Evolutionary conservation across 495 filamentous ascomycete species (phyloP).

Genomic region (Aspergillus hancockii): DNA sequence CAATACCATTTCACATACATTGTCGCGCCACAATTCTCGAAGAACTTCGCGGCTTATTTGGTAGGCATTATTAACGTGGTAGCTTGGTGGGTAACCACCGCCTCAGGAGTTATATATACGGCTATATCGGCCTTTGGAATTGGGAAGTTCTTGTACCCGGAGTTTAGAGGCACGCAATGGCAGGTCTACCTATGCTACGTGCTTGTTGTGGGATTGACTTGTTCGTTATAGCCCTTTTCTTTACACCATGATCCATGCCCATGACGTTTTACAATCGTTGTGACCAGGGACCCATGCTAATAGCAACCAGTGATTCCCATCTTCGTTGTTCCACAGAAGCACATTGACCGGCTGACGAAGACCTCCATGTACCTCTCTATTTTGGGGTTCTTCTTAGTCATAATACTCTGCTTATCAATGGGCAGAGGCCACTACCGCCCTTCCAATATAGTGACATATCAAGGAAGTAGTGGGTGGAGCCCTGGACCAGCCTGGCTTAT

Average conservation of each 20-base stretch:
- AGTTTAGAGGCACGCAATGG: constrained; percentile 25
- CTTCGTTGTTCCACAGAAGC: constrained; percentile 14
- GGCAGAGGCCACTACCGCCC: constrained; percentile 21
- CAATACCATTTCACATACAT: constrained; percentile 37
- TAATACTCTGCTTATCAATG: constrained; percentile 21
- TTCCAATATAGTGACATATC: constrained; percentile 19
- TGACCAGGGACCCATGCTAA: background rate
- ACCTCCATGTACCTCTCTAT: constrained; percentile 25
- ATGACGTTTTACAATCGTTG: too few species aligned
- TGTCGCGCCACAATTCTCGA: constrained; percentile 24
- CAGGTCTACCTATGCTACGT: constrained; percentile 30
- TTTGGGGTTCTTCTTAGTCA: constrained; percentile 14
- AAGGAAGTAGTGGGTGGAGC: constrained; percentile 25
- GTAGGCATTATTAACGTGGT: constrained; percentile 31
- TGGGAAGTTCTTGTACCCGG: constrained; percentile 22
- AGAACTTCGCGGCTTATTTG: constrained; percentile 28
- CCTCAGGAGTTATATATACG: constrained; percentile 17
- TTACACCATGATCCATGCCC: background rate
- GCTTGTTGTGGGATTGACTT: constrained; percentile 14
- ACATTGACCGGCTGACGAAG: constrained; percentile 20
- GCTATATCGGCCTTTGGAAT: constrained; percentile 26
- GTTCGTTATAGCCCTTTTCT: constrained; percentile 4
- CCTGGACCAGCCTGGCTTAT: constrained; percentile 27
- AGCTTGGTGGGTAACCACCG: constrained; percentile 30
- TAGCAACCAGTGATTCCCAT: constrained; percentile 19